Base-by-base conservation (phyloP, 495 filamentous ascomycete genomes). In the Physcia stellaris region DNA sequence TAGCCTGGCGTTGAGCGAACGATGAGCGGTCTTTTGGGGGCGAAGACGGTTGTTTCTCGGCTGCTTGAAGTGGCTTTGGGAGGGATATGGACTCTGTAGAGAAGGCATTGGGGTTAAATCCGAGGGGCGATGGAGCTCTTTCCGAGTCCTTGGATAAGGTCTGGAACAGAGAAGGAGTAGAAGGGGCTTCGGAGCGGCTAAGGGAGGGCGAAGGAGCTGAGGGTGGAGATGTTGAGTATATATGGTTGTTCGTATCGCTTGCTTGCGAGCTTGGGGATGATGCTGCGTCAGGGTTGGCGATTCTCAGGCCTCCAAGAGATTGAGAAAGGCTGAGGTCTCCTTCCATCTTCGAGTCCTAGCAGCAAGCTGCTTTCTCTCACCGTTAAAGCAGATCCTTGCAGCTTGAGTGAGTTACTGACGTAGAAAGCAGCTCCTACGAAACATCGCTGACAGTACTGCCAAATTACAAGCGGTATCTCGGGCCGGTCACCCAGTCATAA, bases 271-370 rank as follows among this genome's bases (percentile, higher is more conserved):
- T 61, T 29, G 61, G 58, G 44, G 66, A 61, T 28, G 80, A 66
- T 22, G 80, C 70, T 58, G 90, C 77, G 66, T 95, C 88, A 29
- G 92, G 90, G 57, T 99, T 99, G 44, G 92, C 92, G 53, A 96
- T 96, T 48, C 90, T 82, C 57, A 99, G 67, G 48, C 92, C 92
- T 37, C 92, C 92, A 46, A 99, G 69, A 42, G 85, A 81, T 60
- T 86, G 82, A 39, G 90, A 92, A 35, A 98, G 74, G 57, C 83
- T 95, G 48, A 94, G 61, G 60, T 95, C 88, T 53, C 82, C 83
- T 55, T 88, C 82, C 88, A 94, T 95, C n/a, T n/a, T n/a, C n/a
- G n/a, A n/a, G n/a, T n/a, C n/a, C n/a, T n/a, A n/a, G n/a, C n/a
- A n/a, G n/a, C n/a, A n/a, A n/a, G n/a, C n/a, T n/a, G n/a, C n/a